These are phyloP conservation scores for Hemileccinum rubropunctum DNA, from an alignment of 768 basidiomycete species.

Conservation along the genomic window DNA sequence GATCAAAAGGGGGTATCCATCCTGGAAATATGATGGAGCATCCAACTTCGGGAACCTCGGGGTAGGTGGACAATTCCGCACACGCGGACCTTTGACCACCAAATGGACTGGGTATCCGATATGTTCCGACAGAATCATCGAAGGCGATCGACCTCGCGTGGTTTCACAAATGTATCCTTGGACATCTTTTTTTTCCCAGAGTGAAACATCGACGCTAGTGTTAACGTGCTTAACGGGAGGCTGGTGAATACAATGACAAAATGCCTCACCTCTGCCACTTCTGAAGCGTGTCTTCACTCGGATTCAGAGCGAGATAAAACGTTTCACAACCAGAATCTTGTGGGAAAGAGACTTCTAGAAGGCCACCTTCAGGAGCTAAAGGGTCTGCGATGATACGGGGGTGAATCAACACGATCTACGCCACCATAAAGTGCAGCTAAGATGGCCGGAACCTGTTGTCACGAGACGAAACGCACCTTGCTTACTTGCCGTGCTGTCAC, in stretches of 20 bases:
- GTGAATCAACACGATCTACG: slow-evolving; percentile 64
- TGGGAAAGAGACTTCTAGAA: slow-evolving; percentile 59
- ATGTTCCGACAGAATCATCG: slow-evolving; percentile 57
- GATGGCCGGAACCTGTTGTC: not conserved
- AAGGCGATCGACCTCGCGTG: slow-evolving; percentile 41
- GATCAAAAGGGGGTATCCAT: slow-evolving; percentile 67
- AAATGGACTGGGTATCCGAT: slow-evolving; percentile 61
- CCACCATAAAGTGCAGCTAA: not conserved
- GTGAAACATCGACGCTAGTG: slow-evolving; percentile 49
- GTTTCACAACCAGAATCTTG: slow-evolving; percentile 51
- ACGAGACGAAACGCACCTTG: slow-evolving; percentile 40
- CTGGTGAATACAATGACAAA: not conserved
- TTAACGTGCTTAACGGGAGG: not conserved
- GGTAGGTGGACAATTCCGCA: slow-evolving; percentile 52
- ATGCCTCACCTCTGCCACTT: slow-evolving; percentile 56
- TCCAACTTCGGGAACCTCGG: slow-evolving; percentile 53
- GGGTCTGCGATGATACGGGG: slow-evolving; percentile 52
- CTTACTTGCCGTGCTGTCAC: slow-evolving; percentile 67
- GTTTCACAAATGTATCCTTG: slow-evolving; percentile 69
- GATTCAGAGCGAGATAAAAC: slow-evolving; percentile 59
- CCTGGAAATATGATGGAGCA: slow-evolving; percentile 60
- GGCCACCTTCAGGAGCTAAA: slow-evolving; percentile 43
- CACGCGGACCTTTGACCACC: slow-evolving; percentile 61
- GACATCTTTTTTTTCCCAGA: slow-evolving; percentile 47
- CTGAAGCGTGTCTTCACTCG: slow-evolving; percentile 44